phyloP scores from a whole-genome alignment of 192 early-diverging fungal species.

The Coemansia sp. region DNA sequence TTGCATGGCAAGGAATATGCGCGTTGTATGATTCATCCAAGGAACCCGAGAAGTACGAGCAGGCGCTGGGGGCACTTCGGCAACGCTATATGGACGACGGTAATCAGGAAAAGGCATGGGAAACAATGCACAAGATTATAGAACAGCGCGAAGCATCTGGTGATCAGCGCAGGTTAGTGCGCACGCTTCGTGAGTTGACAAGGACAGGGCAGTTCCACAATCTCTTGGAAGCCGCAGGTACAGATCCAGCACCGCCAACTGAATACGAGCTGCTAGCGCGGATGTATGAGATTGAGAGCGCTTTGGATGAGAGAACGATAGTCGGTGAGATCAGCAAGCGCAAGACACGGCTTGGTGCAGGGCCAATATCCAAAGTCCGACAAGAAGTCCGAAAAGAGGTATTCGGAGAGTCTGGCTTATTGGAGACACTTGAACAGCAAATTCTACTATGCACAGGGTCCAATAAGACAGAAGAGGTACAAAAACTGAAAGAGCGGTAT shows the following conservation, averaged over 20 bases:
- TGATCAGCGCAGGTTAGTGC: constrained; percentile 41
- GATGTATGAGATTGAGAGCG: constrained; percentile 46
- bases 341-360: constrained; percentile 66
- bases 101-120: constrained; percentile 36
- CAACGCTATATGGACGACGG: constrained; percentile 49
- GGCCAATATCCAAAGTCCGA: constrained; percentile 58
- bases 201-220: constrained; percentile 8
- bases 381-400: constrained; percentile 68
- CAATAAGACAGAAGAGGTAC: neutral
- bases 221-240: constrained; percentile 11
- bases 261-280: constrained; percentile 33
- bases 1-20: constrained; percentile 70
- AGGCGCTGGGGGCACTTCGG: constrained; percentile 28
- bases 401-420: constrained; percentile 57
- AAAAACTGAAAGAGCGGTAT: constrained; percentile 23
- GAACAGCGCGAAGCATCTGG: constrained; percentile 51
- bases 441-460: constrained; percentile 12
- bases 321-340: constrained; percentile 64
- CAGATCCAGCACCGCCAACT: constrained; percentile 19
- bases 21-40: constrained; percentile 60
- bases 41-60: constrained; percentile 20
- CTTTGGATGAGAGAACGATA: constrained; percentile 52
- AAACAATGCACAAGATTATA: constrained; percentile 57
- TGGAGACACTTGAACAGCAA: constrained; percentile 29
- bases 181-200: constrained; percentile 18